Evolutionary conservation across 495 filamentous ascomycete genomes (phyloP), one percentile per base, ranked within the genome.

Genomic region (Margaritispora aquatica): DNA sequence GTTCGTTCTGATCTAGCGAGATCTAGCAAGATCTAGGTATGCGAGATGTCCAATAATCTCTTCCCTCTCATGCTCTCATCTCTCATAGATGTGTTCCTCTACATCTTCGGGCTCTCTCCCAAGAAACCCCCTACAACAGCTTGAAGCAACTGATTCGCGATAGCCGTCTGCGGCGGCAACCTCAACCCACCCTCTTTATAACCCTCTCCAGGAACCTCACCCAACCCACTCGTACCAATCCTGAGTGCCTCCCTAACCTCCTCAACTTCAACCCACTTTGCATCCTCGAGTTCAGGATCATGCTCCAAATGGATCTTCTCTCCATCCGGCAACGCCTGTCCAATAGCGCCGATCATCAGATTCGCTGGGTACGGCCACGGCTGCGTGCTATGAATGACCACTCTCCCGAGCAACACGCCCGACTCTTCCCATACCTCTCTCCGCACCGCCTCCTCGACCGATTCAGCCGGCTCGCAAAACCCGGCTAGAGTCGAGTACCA

Each of bases 351-450:
- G 65, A 98, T 94, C 94, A 98, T 97, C 64, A 97, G 70, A 66
- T 88, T 96, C 7, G 66, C 63, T 0, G 89, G 88, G 69, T 89
- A 93, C 11, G 88, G 88, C 88, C 89, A 92, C 8, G 94, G 94
- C 74, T 98, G 94, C 57, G 91, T 91, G 22, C 85, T 89, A 67
- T 98, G 93, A 55, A 98, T 86, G 0, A 96, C 82, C 17, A 98
- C 95, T 1, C 93, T 80, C 8, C 90, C 92, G 1, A 96, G 80
- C 8, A 74, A 78, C 17, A 97, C 89, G 2, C 94, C 94, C 44
- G 86, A 83, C 70, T 98, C 94, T 68, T 98, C 94, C 90, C 91
- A 97, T 0, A 96, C 91, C 72, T 98, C 95, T 52, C 94, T 80
- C 0, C 95, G 84, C 0, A 97, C 93, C 4, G 94, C 92, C 72